phyloP scores from a whole-genome alignment of 192 early-diverging fungal species.

The Blastocladiella britannica region DNA sequence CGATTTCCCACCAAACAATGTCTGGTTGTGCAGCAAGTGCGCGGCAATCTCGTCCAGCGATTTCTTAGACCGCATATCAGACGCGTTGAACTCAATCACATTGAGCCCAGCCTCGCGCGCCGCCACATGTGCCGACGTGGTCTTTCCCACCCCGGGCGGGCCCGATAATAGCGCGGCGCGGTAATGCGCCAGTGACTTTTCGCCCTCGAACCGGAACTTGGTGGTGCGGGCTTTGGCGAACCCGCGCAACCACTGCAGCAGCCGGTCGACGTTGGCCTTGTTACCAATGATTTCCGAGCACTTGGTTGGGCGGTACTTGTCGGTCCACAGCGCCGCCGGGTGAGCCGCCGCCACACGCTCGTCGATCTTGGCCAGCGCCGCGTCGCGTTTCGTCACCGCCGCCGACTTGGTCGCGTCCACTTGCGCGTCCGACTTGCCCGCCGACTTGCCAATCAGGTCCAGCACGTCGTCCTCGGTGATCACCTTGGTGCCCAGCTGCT shows the following conservation, averaged over 20 bases:
- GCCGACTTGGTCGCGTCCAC: constrained; percentile 1
- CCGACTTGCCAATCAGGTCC: constrained; percentile 45
- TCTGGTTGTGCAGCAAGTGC: constrained; percentile 32
- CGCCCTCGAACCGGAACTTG: constrained; percentile 27
- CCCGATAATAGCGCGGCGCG: constrained; percentile 72
- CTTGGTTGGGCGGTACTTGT: constrained; percentile 71
- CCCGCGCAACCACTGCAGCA: constrained; percentile 49
- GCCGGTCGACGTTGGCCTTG: constrained; percentile 38
- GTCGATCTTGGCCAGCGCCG: constrained; percentile 14
- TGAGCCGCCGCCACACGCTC: constrained; percentile 6
- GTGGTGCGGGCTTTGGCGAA: constrained; percentile 32
- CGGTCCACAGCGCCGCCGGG: constrained; percentile 56
- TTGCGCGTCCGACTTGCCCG: constrained; percentile 1
- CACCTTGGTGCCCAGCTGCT: constrained; percentile 37
- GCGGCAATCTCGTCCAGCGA: constrained; percentile 39
- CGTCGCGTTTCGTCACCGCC: background rate
- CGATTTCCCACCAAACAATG: constrained; percentile 13
- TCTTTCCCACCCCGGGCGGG: constrained; percentile 95
- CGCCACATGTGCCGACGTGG: constrained; percentile 81
- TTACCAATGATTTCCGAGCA: constrained; percentile 77
- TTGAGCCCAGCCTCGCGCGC: constrained; percentile 59
- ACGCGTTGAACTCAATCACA: constrained; percentile 88
- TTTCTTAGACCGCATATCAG: constrained; percentile 80
- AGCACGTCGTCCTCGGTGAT: constrained; percentile 71
- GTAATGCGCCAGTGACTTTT: constrained; percentile 26